These are phyloP conservation scores for Myriosclerotinia scirpicola DNA, from an alignment of 2,329 filamentous ascomycete species.

Conservation along the genomic window DNA sequence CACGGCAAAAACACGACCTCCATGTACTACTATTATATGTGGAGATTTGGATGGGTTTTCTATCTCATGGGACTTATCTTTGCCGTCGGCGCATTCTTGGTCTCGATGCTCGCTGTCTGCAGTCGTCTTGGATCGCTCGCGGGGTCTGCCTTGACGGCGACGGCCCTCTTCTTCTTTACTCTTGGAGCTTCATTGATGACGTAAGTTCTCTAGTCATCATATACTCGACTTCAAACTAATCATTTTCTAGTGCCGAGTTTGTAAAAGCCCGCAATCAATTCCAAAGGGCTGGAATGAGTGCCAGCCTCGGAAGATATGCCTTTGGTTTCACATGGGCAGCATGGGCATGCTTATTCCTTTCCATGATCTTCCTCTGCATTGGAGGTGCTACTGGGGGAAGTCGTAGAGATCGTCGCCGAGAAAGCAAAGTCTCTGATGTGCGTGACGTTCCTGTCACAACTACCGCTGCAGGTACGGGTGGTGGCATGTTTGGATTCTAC, in stretches of 20 bases:
- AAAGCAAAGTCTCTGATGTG: background rate
- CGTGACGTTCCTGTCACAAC: background rate
- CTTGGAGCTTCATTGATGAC: slow-evolving; percentile 73
- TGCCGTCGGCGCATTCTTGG: slow-evolving; percentile 64
- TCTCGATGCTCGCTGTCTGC: slow-evolving; percentile 67
- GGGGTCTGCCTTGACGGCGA: slow-evolving; percentile 53
- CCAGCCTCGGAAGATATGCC: slow-evolving; percentile 64
- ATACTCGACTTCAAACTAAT: background rate
- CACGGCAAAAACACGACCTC: slow-evolving; percentile 58
- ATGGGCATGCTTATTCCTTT: slow-evolving; percentile 64
- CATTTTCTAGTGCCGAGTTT: slow-evolving; percentile 54
- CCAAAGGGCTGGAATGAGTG: slow-evolving; percentile 52
- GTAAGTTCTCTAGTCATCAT: slow-evolving; percentile 48
- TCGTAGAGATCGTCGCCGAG: background rate
- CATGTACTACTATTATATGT: slow-evolving; percentile 73
- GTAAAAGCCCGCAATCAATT: slow-evolving; percentile 70
- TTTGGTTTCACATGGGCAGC: slow-evolving; percentile 79
- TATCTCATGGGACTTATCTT: slow-evolving; percentile 85
- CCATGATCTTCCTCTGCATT: slow-evolving; percentile 66
- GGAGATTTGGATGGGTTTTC: slow-evolving; percentile 91
- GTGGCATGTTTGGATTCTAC: slow-evolving; percentile 15
- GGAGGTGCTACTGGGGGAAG: slow-evolving; percentile 45
- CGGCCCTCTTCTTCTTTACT: slow-evolving; percentile 68
- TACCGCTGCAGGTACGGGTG: background rate
- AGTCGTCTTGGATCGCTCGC: slow-evolving; percentile 71